These are phyloP conservation scores for Starmerella stigmatis DNA, from an alignment of 805 yeast species.

Conservation along the genomic window DNA sequence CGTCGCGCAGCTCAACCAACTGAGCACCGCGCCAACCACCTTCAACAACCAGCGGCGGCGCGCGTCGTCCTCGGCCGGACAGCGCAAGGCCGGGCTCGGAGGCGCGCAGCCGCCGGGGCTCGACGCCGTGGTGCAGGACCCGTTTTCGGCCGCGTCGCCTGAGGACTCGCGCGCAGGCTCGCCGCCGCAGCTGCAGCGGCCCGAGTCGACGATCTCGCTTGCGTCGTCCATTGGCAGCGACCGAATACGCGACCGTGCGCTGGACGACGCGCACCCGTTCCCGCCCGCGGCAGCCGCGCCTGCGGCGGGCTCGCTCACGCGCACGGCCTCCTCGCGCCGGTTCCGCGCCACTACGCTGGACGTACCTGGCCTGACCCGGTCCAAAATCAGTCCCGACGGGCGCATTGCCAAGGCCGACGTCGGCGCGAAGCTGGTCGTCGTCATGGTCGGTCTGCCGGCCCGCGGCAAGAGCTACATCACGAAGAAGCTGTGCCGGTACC, in stretches of 20 bases:
- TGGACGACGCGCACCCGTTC: constrained; percentile 7
- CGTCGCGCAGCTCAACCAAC: constrained; percentile 23
- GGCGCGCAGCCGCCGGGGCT: background rate
- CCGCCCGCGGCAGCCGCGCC: constrained; percentile 8
- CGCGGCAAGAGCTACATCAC: constrained; percentile 68
- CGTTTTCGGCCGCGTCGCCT: constrained; percentile 23
- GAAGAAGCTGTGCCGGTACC: constrained; percentile 76
- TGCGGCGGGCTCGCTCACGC: constrained; percentile 1
- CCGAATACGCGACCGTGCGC: constrained; percentile 10
- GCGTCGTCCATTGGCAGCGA: constrained; percentile 14
- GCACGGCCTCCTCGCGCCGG: constrained; percentile 20
- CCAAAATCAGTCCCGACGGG: constrained; percentile 66
- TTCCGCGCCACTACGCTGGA: constrained; percentile 68
- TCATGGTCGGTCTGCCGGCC: constrained; percentile 68
- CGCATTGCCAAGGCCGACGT: constrained; percentile 43
- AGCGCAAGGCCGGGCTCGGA: background rate
- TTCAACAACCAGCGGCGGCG: constrained; percentile 10
- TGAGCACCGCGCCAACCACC: constrained; percentile 18
- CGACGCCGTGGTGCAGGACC: constrained; percentile 8
- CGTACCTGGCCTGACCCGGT: constrained; percentile 83
- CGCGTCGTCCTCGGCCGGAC: constrained; percentile 8
- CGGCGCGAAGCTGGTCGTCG: constrained; percentile 76
- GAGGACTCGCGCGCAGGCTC: constrained; percentile 12
- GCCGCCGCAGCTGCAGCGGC: constrained; percentile 17
- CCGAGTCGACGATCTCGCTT: constrained; percentile 12